phyloP scores from a whole-genome alignment of 2,329 filamentous ascomycete genomes.

The Arthrocladium fulminans region DNA sequence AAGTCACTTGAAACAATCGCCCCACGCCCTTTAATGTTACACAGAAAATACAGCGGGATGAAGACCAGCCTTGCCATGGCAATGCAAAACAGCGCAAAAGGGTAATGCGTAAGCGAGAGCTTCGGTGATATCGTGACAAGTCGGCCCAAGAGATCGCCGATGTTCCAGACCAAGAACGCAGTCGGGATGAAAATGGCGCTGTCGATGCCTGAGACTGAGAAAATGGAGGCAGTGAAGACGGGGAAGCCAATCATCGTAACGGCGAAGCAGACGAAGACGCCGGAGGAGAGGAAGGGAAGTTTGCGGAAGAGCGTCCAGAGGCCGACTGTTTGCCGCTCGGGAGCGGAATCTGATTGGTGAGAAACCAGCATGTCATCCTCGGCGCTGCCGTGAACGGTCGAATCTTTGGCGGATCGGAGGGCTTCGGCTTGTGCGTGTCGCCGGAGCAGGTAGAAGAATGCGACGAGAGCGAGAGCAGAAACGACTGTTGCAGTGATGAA shows the following conservation, averaged over 20 bases:
- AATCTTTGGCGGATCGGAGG: slow-evolving; percentile 12
- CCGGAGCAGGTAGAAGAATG: slow-evolving; percentile 64
- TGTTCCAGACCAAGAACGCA: slow-evolving; percentile 87
- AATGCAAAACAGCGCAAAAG: slow-evolving; percentile 58
- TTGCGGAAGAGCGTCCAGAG: slow-evolving; percentile 64
- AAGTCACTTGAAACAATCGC: slow-evolving; percentile 68
- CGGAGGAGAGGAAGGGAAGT: slow-evolving; percentile 66
- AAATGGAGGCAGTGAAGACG: slow-evolving; percentile 69
- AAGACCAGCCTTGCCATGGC: slow-evolving; percentile 59
- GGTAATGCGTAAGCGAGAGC: slow-evolving; percentile 51
- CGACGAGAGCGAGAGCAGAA: slow-evolving; percentile 58
- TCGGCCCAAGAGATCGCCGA: slow-evolving; percentile 73
- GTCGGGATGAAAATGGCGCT: slow-evolving; percentile 75
- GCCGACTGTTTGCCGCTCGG: slow-evolving; percentile 41
- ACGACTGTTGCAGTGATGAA: slow-evolving; percentile 80
- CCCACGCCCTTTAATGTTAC: slow-evolving; percentile 73
- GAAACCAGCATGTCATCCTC: slow-evolving; percentile 17
- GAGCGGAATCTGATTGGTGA: slow-evolving; percentile 25
- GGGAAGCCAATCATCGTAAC: slow-evolving; percentile 84
- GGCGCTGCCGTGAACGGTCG: slow-evolving; percentile 15
- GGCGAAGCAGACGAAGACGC: slow-evolving; percentile 71
- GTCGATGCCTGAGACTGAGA: slow-evolving; percentile 51
- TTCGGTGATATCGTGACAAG: slow-evolving; percentile 53
- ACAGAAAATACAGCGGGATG: slow-evolving; percentile 78
- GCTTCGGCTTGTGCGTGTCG: slow-evolving; percentile 32